Base-by-base conservation (phyloP, 1,284 basidiomycete species). In the Rhizoctonia solani region DNA sequence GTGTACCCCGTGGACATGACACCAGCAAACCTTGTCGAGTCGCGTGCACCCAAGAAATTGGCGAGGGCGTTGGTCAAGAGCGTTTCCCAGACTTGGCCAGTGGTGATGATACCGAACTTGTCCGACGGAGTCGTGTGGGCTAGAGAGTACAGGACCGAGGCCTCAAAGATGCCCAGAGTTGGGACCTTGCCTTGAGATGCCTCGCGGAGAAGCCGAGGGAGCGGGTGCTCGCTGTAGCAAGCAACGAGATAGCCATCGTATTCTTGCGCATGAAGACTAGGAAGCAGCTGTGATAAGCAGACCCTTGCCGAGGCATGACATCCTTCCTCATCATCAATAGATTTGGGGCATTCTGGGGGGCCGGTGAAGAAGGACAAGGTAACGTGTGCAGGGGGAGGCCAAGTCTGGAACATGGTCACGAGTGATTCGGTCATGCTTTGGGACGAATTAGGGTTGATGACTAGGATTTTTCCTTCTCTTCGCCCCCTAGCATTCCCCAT, bases 401-500 rank as follows among this genome's bases (percentile, higher is more conserved):
- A 68, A 19, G 70, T 54, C 32, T 58, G 41, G 50, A 75, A 72
- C 9, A 67, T 47, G 9, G 42, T 39, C 19, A 49, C 54, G 41
- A 75, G 69, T 8, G 72, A 74, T 4, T 74, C 72, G 19, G 81
- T 81, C 74, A 82, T 80, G 27, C 75, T 77, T 37, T 72, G 56
- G 0, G 82, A 80, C 6, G 82, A 81, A 71, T 84, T 83, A 9
- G 83, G 82, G 69, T 84, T 83, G 73, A 83, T 78, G 55, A 84
- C 71, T 8, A 83, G 79, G 34, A 85, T 72, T 42, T 42, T 65
- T 23, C 42, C 50, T 3, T 41, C 61, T 29, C 32, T 53, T 47
- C 49, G 49, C 25, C 6, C 27, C 25, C n/a, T 32, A 23, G 49
- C 61, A 30, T 54, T 47, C 11, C 52, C 49, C 4, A 50, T 44